Evolutionary conservation across 768 basidiomycete species (phyloP), one percentile per base, ranked within the genome.

Genomic region (Roridomyces roridus): DNA sequence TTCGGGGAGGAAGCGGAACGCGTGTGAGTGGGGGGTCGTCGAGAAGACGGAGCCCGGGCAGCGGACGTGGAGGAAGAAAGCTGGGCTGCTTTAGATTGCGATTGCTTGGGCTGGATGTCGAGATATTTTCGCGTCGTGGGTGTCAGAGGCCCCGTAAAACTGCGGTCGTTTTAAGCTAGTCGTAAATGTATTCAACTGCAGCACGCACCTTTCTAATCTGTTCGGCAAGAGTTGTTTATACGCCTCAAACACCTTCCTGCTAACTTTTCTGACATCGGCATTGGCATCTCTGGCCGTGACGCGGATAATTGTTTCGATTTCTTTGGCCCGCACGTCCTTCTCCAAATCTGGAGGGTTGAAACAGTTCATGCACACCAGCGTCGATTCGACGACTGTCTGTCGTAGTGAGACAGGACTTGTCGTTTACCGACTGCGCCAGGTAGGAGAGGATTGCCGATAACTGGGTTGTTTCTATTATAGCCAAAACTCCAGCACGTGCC

Each of bases 341-440:
- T 90, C 89, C 26, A 92, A 69, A 62, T 92, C 89, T 0, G 89
- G 89, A 9, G 91, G 91, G 70, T 90, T 91, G 68, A 86, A 87
- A 63, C 82, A 86, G 57, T 89, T 89, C 48, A 94, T 74, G 59
- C 86, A 88, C 15, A 80, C 77, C 45, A 92, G 67, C 0, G 86
- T 77, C 26, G 84, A 78, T 69, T 93, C 90, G 4, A 85, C 82
- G n/a, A 85, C 83, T 17, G 81, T 79, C 6, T 89, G 66, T 48
- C 93, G 81, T 25, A 88, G 73, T 3, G 84, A 81, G 18, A 76
- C 70, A 15, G n/a, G 88, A 85, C 67, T 93, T 94, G 68, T 93
- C 91, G 66, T 82, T 83, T 49, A 85, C 67, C 26, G 78, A 77
- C 31, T 84, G 84, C 5, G 80, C 67, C 18, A 94, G 78, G 63